Conservation (phyloP, 1,284 basidiomycete species). For the Ganoderma resinaceum region DNA sequence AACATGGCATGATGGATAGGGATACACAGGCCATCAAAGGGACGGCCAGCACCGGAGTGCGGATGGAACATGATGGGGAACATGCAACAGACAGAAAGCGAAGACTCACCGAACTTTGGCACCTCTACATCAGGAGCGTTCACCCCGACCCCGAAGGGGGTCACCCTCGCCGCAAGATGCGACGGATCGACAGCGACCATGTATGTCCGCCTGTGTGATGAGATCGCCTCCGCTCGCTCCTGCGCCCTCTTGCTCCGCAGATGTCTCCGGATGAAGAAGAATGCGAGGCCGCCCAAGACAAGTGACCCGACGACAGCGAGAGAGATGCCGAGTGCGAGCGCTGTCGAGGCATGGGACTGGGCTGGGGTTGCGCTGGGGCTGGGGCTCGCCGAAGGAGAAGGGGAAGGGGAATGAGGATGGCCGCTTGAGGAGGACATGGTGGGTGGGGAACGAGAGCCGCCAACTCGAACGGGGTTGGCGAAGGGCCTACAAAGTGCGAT, state of each 20-base stretch:
- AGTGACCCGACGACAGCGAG: constrained; percentile 30
- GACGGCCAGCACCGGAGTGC: not conserved
- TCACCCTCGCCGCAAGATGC: constrained; percentile 37
- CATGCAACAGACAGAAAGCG: not conserved
- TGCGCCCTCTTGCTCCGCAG: constrained; percentile 12
- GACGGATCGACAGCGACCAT: constrained; percentile 34
- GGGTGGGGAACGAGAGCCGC: constrained; percentile 11
- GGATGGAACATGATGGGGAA: not conserved
- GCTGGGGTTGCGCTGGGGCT: not conserved
- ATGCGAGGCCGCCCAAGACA: constrained; percentile 28
- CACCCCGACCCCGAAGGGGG: constrained; percentile 33
- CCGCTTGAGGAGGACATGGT: constrained; percentile 24
- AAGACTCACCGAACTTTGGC: constrained; percentile 35
- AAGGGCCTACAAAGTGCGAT: not conserved
- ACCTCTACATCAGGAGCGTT: constrained; percentile 28
- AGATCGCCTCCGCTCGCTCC: constrained; percentile 22
- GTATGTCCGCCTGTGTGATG: constrained; percentile 27
- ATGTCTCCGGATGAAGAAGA: constrained; percentile 29
- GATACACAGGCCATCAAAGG: no score
- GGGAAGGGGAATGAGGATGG: constrained; percentile 3
- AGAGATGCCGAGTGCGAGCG: constrained; percentile 33
- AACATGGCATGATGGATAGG: not conserved
- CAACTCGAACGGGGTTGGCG: constrained; percentile 7
- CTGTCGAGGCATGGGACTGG: constrained; percentile 10
- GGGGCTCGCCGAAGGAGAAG: not conserved